Base-by-base conservation (phyloP, 371 early-diverging fungal species). In the Cladochytrium tenue region DNA sequence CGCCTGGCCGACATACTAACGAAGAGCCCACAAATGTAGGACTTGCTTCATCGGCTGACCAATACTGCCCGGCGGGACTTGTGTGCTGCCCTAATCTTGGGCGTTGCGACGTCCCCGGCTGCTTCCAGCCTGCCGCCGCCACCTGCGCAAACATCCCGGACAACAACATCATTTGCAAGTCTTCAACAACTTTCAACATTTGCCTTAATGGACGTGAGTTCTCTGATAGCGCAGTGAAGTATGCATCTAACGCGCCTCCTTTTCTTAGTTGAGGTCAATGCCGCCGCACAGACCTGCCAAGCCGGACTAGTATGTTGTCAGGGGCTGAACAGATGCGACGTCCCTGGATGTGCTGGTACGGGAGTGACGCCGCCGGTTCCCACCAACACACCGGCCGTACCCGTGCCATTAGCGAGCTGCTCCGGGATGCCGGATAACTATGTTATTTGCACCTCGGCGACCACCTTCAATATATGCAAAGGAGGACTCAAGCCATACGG, bases 131-230 rank as follows among this genome's bases (percentile, higher is more conserved):
- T 4, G 36, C 63, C 34, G n/a, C 43, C 13, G 60, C 34, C 32
- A 36, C 58, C 30, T 66, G 66, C 53, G 17, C 10, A 17, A 33
- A 52, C 5, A 34, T 66, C 17, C 28, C 60, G 0, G 66, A 70
- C 51, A 66, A 66, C 58, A 50, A 70, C 36, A 70, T 70, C 50
- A 63, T 35, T 28, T 70, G 70, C 53, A 56, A 32, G 32, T 62
- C 66, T 7, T n/a, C 43, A 15, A 70, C 61, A 3, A 66, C 70
- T 7, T 70, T 57, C 43, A 43, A 43, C 43, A 43, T 43, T 43
- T 43, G 43, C 20, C 43, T 13, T 7, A 43, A 43, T 20, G 43
- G 43, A 7, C n/a, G n/a, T n/a, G n/a, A n/a, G n/a, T n/a, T n/a
- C n/a, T n/a, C n/a, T n/a, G n/a, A n/a, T n/a, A n/a, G n/a, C n/a